These are phyloP conservation scores for Pelargonium cotyledonis DNA, from an alignment of 441 rosid species.

Conservation along the genomic window DNA sequence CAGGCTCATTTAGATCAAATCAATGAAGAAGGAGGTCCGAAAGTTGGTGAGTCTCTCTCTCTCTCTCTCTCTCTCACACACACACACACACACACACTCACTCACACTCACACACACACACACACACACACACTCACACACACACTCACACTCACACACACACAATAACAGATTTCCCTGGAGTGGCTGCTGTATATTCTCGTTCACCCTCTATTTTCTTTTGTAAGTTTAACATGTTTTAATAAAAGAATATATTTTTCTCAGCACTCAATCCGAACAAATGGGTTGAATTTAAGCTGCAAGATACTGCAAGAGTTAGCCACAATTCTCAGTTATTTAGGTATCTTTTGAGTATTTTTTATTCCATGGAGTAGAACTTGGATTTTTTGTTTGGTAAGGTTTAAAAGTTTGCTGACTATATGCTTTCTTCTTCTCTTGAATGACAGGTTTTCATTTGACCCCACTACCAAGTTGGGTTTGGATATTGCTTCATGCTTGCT, in stretches of 20 bases:
- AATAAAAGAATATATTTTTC: slow-evolving; percentile 8
- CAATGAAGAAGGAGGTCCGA: slow-evolving; percentile 52
- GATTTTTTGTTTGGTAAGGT: neutral
- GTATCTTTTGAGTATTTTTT: slow-evolving; percentile 24
- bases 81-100: too few relatives aligned
- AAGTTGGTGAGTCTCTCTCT: slow-evolving; percentile 45
- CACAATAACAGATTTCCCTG: neutral
- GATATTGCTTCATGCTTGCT: slow-evolving; percentile 85
- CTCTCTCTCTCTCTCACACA: slow-evolving; percentile 8
- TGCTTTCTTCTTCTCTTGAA: slow-evolving; percentile 20
- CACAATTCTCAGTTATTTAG: slow-evolving; percentile 85
- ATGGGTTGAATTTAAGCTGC: slow-evolving; percentile 94
- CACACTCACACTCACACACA: neutral
- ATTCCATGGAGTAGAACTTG: neutral
- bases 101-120: neutral
- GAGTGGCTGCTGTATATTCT: slow-evolving; percentile 4
- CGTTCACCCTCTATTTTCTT: neutral
- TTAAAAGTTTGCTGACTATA: neutral
- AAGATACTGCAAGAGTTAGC: slow-evolving; percentile 90
- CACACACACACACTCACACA: neutral
- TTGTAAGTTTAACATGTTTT: slow-evolving; percentile 15
- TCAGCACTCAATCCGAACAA: slow-evolving; percentile 83
- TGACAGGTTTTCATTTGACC: slow-evolving; percentile 85
- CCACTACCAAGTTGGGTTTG: slow-evolving; percentile 69
- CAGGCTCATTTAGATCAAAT: slow-evolving; percentile 73